Base-by-base conservation (phyloP, 805 yeast genomes). In the Wickerhamiella qilinensis region DNA sequence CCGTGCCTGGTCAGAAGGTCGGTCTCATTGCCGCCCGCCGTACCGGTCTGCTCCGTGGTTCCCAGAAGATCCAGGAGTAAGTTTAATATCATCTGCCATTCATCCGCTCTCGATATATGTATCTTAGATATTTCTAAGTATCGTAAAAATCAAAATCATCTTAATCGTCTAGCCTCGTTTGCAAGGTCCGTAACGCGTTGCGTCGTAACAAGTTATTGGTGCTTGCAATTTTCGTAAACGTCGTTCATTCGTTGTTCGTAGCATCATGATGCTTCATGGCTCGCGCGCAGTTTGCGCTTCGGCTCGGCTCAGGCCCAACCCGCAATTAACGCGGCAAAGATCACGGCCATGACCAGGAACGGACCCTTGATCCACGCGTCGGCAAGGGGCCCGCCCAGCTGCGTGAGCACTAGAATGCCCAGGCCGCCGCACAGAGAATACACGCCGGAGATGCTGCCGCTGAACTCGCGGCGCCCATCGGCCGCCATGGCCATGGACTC, bases 1-100 rank as follows among this genome's bases (percentile, higher is more conserved):
- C 97, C 56, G 97, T 88, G 67, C 74, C 98, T 62, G 98, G 98
- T 83, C 98, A 88, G 77, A 88, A 88, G 93, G 94, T 93, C 67
- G 98, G 98, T 88, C 84, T 88, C 67, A 91, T 88, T 68, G 98
- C 98, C 62, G 98, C 98, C 68, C 85, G 98, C 84, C 85, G 98
- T 80, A 88, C 97, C 62, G 98, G 98, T 88, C 81, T 86, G 69
- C 79, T 86, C 70, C 85, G 97, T 74, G 97, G 97, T 85, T 83
- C 97, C 64, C 95, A 86, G 75, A 85, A 83, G 77, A 75, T 75
- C 62, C 75, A 73, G 72, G 82, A 75, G 58, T 75, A 74, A 68
- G 57, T 52, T 58, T 32, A 19, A 30, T 16, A 11, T 30, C 11
- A 30, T 24, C n/a, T n/a, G n/a, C 30, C n/a, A 15, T 14, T 14